A percentile compares a stretch with the other conserved stretches of the same genome.
Conservation (phyloP, 2,329 filamentous ascomycete genomes). For the Aureobasidium pullulans region DNA sequence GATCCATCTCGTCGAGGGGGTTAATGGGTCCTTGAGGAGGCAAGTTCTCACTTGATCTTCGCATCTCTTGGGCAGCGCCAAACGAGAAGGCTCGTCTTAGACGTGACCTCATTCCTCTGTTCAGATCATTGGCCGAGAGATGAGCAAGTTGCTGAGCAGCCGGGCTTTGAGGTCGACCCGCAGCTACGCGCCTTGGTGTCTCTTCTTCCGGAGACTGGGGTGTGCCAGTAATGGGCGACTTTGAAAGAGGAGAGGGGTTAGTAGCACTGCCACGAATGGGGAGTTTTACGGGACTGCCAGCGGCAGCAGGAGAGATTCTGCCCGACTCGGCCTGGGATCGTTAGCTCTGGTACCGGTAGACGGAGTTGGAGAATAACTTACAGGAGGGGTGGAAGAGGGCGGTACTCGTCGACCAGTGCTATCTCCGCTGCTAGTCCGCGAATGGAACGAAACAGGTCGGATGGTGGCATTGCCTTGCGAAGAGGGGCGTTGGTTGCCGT, state of each 20-base stretch:
- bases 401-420: slow-evolving; percentile 19
- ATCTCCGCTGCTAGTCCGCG: slow-evolving; percentile 29
- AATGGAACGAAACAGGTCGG: slow-evolving; percentile 26
- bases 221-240: slow-evolving; percentile 18
- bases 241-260: slow-evolving; percentile 41
- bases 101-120: slow-evolving; percentile 76
- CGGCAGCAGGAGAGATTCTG: slow-evolving; percentile 15
- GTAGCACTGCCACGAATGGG: slow-evolving; percentile 31
- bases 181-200: slow-evolving; percentile 1
- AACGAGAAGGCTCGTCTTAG: slow-evolving; percentile 92
- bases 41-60: slow-evolving; percentile 59
- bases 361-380: not conserved
- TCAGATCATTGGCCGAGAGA: slow-evolving; percentile 73
- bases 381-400: slow-evolving; percentile 15
- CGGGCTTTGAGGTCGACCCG: slow-evolving; percentile 47
- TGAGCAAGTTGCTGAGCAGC: slow-evolving; percentile 80
- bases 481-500: slow-evolving; percentile 20
- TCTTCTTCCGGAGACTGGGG: slow-evolving; percentile 11
- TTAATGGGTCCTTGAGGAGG: slow-evolving; percentile 21
- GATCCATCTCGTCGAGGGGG: slow-evolving; percentile 45
- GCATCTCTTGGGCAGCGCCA: slow-evolving; percentile 85
- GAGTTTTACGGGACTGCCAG: slow-evolving; percentile 19
- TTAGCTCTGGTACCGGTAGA: not conserved
- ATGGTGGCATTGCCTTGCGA: slow-evolving; percentile 26
- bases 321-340: slow-evolving; percentile 14